phyloP scores from a whole-genome alignment of 2,329 filamentous ascomycete species.

The Aotearoamyces nothofagi region DNA sequence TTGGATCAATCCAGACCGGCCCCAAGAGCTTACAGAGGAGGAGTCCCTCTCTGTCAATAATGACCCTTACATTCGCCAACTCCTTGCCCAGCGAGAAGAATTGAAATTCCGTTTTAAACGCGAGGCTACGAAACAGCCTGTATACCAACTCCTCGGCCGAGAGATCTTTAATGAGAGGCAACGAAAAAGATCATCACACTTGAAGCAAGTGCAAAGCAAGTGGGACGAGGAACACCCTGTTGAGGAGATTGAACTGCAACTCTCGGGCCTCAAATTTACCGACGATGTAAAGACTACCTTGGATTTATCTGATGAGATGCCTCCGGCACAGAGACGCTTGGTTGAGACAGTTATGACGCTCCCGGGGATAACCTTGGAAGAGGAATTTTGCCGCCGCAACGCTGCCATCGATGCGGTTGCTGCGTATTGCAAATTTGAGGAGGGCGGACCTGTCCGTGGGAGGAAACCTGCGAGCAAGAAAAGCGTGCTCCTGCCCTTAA shows the following conservation, averaged over 20 bases:
- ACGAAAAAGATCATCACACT: conserved; percentile 2
- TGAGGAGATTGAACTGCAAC: conserved; percentile 3
- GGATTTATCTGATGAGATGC: conserved; percentile 12
- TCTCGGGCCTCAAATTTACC: conserved; percentile 15
- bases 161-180: conserved; percentile 3
- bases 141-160: not conserved
- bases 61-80: conserved; percentile 1
- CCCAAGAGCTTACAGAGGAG: conserved; percentile 2
- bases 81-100: not conserved
- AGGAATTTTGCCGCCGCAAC: conserved; percentile 12
- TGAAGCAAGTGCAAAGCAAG: conserved; percentile 2
- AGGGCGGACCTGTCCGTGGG: conserved; percentile 2
- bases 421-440: conserved; percentile 12
- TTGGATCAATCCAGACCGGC: conserved; percentile 2
- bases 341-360: conserved; percentile 15
- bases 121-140: not conserved
- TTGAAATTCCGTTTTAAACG: not conserved
- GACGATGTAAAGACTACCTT: conserved; percentile 21
- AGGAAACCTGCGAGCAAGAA: not conserved
- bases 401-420: conserved; percentile 15
- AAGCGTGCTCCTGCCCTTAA: not conserved
- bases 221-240: conserved; percentile 5
- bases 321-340: conserved; percentile 12
- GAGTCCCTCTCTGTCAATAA: conserved; percentile 4
- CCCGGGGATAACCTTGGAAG: conserved; percentile 10